Evolutionary conservation across 2,329 filamentous ascomycete genomes (phyloP), one percentile per base, ranked within the genome.

Genomic region (Apiospora koreana): DNA sequence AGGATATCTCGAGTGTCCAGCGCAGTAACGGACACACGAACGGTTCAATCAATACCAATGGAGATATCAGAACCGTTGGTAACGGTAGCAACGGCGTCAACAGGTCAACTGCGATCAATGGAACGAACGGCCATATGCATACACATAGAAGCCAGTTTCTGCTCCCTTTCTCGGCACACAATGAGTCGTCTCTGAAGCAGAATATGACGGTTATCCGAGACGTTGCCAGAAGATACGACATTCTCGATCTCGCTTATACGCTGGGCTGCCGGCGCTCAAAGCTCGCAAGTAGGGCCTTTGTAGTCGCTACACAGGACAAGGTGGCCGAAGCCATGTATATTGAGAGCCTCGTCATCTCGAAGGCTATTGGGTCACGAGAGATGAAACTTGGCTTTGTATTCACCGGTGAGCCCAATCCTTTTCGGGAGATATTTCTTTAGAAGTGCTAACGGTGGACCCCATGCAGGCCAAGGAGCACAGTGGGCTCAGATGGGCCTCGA

Each of bases 391-490:
- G 48, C 25, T 58, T 58, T 35, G 50, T 58, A 12, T 58, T 58
- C 50, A 58, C 50, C 43, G 83, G 41, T 43, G 10, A 43, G 41
- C 16, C 0, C 79, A 35, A 3, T 43, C 16, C 41, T 14, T 9
- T 8, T 8, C 4, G 41, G 4, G 10, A 6, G 41, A 12, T 43
- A 16, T 43, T 43, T 9, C 4, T 43, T 4, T 16, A 43, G 41
- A 14, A n/a, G n/a, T n/a, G 16, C 41, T 43, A 9, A 43, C 10
- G 41, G 12, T 6, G 2, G 41, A 43, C 41, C 41, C 41, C 16
- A 43, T 43, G 6, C 41, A 43, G 79, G 79, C 9, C 79, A 81
- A 68, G 79, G 79, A 1, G 77, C 78, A 3, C 78, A 79, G 67
- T 81, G 79, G 68, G 71, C 71, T 16, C 75, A 71, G n/a, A 76